Evolutionary conservation across 129 eudicot genomes (phyloP), one percentile per base, ranked within the genome.

Genomic region (Cynara cardunculus): DNA sequence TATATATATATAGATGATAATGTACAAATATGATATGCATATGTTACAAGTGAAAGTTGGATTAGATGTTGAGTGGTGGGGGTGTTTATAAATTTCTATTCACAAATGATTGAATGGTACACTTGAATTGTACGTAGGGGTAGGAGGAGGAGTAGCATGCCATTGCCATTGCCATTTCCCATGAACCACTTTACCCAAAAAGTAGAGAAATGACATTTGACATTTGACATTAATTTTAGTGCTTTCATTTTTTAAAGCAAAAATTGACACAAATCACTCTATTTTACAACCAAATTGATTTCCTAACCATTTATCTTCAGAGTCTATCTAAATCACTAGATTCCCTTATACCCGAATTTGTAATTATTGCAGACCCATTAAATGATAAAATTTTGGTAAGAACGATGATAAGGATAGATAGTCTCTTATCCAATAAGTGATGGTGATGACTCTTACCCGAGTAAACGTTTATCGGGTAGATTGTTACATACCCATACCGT

Each of bases 81-180:
- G 69, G 31, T 69, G 69, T 64, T 64, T 14, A 1, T 67, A 13
- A 24, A 27, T 31, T 56, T 70, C 82, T 59, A 18, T 4, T 25
- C 61, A 69, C 68, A 75, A 82, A 82, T 82, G 78, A 82, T 76
- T 59, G 72, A 76, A 68, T 31, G 77, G 32, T 76, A 77, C 85
- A 76, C 78, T 82, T 82, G 56, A 76, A 82, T 22, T 71, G 82
- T 76, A 82, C 86, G 82, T 76, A 82, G 67, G 82, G 69, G 18
- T 16, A 41, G 53, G 24, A 18, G 6, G 19, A 14, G 62, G 22
- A 16, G 19, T 2, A 53, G 85, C 78, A 82, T 76, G 77, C 66
- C 82, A 37, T 59, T 26, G 59, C 73, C 27, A 73, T 76, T 76
- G 77, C 66, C 82, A 37, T 59, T 26, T 70, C 73, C 27, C 35